Evolutionary conservation across 305 asterid species (phyloP).

Genomic region (Petunia hybrid): DNA sequence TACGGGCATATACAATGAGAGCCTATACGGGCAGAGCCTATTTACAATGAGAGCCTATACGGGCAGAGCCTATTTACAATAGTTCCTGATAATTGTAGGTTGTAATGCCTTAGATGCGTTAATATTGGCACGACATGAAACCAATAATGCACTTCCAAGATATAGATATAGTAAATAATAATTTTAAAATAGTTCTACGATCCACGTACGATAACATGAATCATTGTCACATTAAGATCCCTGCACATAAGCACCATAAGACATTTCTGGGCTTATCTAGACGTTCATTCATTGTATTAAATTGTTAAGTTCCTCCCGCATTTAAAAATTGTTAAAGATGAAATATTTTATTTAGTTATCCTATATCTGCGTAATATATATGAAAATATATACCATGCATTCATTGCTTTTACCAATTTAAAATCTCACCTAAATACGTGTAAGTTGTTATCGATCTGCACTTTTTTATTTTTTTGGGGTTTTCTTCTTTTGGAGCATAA

Average conservation of each 20-base stretch:
- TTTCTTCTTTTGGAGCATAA: too few relatives aligned
- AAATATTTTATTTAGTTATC: not conserved
- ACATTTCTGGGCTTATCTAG: not conserved
- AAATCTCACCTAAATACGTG: too few relatives aligned
- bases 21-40: too few relatives aligned
- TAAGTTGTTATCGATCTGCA: too few relatives aligned
- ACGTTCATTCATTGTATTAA: not conserved
- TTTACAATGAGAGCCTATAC: too few relatives aligned
- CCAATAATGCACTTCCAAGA: slow-evolving; percentile 48
- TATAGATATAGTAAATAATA: not conserved
- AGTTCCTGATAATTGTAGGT: slow-evolving; percentile 2
- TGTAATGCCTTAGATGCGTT: slow-evolving; percentile 29
- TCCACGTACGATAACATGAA: slow-evolving; percentile 7
- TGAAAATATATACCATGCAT: too few relatives aligned
- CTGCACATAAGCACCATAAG: not conserved
- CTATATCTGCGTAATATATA: too few relatives aligned
- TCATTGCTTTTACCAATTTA: too few relatives aligned
- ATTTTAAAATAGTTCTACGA: not conserved
- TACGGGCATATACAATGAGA: too few relatives aligned
- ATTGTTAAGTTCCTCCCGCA: not conserved
- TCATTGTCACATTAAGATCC: not conserved
- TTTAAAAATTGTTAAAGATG: not conserved
- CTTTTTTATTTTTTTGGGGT: too few relatives aligned
- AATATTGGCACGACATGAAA: slow-evolving; percentile 49
- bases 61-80: too few relatives aligned